Conservation (phyloP, 2,329 filamentous ascomycete species). For the Eutypella sp. region DNA sequence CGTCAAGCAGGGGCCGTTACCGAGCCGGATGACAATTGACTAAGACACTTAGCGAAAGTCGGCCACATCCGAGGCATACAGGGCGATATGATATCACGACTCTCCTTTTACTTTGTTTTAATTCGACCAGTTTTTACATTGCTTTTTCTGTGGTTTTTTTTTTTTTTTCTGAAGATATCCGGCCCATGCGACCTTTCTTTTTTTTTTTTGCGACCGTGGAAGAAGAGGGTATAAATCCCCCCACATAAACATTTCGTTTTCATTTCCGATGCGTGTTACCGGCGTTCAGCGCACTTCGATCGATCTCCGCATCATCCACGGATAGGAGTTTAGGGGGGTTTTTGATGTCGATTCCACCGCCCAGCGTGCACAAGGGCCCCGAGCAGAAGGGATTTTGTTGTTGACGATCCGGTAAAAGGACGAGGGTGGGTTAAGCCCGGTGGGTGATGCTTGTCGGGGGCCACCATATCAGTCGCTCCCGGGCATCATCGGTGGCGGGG, state of each 20-base stretch:
- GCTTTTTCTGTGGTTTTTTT: background rate
- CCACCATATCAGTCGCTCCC: no score
- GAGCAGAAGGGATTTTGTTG: no score
- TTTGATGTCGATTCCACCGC: no score
- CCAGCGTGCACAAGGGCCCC: no score
- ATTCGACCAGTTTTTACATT: background rate
- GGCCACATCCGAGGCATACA: background rate
- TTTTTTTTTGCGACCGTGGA: background rate
- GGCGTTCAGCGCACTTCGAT: no score
- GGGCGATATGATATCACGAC: background rate
- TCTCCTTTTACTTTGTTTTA: background rate
- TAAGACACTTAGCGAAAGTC: slow-evolving; percentile 25
- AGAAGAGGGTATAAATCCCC: background rate
- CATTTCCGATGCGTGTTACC: no score
- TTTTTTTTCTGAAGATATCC: background rate
- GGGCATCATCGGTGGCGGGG: no score
- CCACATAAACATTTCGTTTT: background rate
- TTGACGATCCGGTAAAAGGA: no score
- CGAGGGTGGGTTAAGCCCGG: no score
- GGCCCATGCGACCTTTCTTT: background rate
- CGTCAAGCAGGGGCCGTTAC: slow-evolving; percentile 46
- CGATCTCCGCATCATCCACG: no score
- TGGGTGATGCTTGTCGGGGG: no score
- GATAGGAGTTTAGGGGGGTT: no score
- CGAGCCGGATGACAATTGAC: slow-evolving; percentile 59